Percentiles rank a stretch among this genome's conserved stretches.
Conservation (phyloP, 2,329 filamentous ascomycete species). For the Cladobotryum mycophilum region DNA sequence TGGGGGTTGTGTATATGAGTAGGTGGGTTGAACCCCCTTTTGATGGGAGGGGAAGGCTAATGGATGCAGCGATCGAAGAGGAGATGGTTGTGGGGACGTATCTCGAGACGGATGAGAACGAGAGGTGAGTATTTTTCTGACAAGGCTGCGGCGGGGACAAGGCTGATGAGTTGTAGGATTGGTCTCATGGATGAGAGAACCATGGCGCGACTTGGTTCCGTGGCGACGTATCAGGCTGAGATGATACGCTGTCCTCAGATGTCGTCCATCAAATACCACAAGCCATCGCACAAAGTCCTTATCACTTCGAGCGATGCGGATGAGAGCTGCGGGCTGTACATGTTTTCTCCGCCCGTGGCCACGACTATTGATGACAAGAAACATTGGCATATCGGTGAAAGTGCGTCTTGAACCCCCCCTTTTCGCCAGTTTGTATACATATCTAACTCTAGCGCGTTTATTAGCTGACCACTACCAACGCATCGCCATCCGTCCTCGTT, state of each 20-base stretch:
- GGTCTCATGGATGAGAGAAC: not conserved
- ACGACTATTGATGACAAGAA: conserved; percentile 23
- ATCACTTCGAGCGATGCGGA: conserved; percentile 34
- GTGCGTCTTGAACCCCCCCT: conserved; percentile 17
- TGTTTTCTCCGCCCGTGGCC: conserved; percentile 32
- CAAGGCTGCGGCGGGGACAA: too few relatives aligned
- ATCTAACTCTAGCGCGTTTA: not conserved
- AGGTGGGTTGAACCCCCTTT: conserved; percentile 15
- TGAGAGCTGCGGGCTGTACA: conserved; percentile 27
- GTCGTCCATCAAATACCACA: conserved; percentile 43
- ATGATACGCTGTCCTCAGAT: conserved; percentile 34
- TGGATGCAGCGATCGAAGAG: conserved; percentile 28
- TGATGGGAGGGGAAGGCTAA: not conserved
- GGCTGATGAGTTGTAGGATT: not conserved
- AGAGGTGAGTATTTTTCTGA: conserved; percentile 26
- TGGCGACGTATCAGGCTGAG: conserved; percentile 20
- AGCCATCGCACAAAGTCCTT: conserved; percentile 35
- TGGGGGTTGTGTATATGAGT: conserved; percentile 41
- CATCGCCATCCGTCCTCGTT: conserved; percentile 23
- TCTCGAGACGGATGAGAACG: conserved; percentile 38
- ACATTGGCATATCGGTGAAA: conserved; percentile 33
- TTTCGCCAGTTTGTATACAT: not conserved
- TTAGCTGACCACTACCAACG: conserved; percentile 28
- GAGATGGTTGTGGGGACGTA: conserved; percentile 33
- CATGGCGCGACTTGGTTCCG: not conserved